These are phyloP conservation scores for Termitomyces sp. DNA, from an alignment of 768 basidiomycete species.

Conservation along the genomic window DNA sequence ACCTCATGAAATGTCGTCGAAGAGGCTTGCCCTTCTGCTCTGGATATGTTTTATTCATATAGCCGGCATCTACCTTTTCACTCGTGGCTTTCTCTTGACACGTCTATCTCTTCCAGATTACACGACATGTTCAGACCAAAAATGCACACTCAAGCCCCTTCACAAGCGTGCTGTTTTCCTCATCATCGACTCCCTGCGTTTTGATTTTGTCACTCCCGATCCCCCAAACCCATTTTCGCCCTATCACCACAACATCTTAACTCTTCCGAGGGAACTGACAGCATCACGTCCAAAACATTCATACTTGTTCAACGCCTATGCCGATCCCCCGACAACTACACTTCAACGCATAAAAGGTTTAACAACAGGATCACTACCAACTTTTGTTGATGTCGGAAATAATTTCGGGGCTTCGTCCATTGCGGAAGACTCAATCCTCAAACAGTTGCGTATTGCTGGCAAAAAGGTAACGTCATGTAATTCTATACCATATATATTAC, in stretches of 20 bases:
- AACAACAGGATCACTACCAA: conserved; percentile 92
- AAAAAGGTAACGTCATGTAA: conserved; percentile 45
- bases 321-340: conserved; percentile 94
- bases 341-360: conserved; percentile 93
- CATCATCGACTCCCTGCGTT: conserved; percentile 89
- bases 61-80: conserved; percentile 84
- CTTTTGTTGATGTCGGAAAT: conserved; percentile 89
- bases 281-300: conserved; percentile 60
- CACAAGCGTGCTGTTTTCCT: conserved; percentile 80
- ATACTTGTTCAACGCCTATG: conserved; percentile 82
- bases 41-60: conserved; percentile 67
- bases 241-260: conserved; percentile 78
- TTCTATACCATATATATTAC: background rate
- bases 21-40: conserved; percentile 31
- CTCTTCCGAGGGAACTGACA: conserved; percentile 71
- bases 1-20: conserved; percentile 17
- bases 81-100: conserved; percentile 83
- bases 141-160: conserved; percentile 50
- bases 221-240: conserved; percentile 57
- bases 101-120: conserved; percentile 63
- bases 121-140: conserved; percentile 31
- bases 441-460: conserved; percentile 56
- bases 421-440: conserved; percentile 81
- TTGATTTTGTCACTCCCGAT: conserved; percentile 82
- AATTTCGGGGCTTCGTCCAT: conserved; percentile 89